A percentile compares a stretch with the other conserved stretches of the same genome.
Evolutionary conservation across 2,329 filamentous ascomycete genomes (phyloP).

Genomic region (Camillea tinctor): DNA sequence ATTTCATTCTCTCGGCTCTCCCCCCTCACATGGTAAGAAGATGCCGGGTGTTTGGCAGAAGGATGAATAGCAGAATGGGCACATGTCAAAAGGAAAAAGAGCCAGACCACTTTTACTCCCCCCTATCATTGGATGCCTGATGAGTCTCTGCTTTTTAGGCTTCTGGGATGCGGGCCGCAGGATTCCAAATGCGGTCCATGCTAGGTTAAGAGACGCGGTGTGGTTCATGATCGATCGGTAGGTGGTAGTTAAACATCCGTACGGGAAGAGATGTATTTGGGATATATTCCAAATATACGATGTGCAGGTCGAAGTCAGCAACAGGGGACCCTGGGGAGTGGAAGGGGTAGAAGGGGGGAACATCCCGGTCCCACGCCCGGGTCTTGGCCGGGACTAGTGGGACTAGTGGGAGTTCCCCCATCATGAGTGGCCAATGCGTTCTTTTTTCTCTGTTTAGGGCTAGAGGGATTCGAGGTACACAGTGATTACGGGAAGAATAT

Average conservation of each 20-base stretch:
- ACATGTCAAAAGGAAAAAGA: conserved; percentile 1
- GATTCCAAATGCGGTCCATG: conserved; percentile 1
- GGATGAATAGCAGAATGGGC: neutral
- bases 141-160: neutral
- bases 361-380: neutral
- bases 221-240: neutral
- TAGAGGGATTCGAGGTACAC: too few relatives aligned
- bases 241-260: neutral
- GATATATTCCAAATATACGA: conserved; percentile 1
- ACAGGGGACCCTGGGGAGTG: neutral
- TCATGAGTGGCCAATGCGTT: too few relatives aligned
- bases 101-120: conserved; percentile 2
- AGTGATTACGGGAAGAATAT: too few relatives aligned
- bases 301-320: neutral
- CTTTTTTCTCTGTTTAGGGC: too few relatives aligned
- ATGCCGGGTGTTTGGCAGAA: neutral
- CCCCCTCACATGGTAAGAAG: neutral
- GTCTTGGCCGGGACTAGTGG: neutral
- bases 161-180: neutral
- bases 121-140: neutral
- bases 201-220: neutral
- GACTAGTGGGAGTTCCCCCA: neutral
- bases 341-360: too few relatives aligned
- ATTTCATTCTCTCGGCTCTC: neutral
- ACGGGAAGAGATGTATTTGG: too few relatives aligned